phyloP scores from a whole-genome alignment of 768 basidiomycete species.

The Rhizopogon vesiculosus region DNA sequence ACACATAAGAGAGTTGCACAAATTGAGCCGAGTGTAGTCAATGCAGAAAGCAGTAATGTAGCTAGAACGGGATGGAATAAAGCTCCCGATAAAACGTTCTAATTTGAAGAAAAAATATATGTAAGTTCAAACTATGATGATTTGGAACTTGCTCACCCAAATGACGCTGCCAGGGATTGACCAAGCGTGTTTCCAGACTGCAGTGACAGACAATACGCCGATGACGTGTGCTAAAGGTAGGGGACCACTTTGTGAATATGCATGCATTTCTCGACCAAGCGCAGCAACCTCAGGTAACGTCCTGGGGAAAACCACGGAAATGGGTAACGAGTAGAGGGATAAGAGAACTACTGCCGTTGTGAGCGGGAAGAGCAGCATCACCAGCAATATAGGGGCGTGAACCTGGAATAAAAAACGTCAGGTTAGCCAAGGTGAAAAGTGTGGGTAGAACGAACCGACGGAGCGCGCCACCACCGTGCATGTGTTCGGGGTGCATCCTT shows the following conservation, averaged over 20 bases:
- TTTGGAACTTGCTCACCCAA: constrained; percentile 51
- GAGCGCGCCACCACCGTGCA: constrained; percentile 26
- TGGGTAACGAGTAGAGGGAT: constrained; percentile 53
- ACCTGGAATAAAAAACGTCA: constrained; percentile 28
- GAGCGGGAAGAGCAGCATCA: constrained; percentile 64
- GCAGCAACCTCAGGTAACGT: constrained; percentile 72
- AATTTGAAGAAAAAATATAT: constrained; percentile 3
- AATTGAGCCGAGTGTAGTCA: constrained; percentile 85
- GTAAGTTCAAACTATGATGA: constrained; percentile 5
- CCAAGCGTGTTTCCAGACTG: constrained; percentile 97
- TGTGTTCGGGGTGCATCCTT: constrained; percentile 27
- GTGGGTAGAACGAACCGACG: constrained; percentile 27
- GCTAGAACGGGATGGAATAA: constrained; percentile 81
- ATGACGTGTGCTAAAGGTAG: constrained; percentile 71
- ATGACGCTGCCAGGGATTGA: constrained; percentile 92
- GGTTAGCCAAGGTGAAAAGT: constrained; percentile 4
- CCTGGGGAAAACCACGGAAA: constrained; percentile 72
- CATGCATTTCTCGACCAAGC: constrained; percentile 70
- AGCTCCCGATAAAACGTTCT: constrained; percentile 91
- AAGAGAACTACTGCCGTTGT: constrained; percentile 51
- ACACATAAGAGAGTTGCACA: constrained; percentile 76
- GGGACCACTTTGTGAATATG: constrained; percentile 69
- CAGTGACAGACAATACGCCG: constrained; percentile 76
- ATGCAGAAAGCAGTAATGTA: constrained; percentile 72
- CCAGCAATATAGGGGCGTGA: constrained; percentile 63